Evolutionary conservation across 116 monocot genomes (phyloP), one percentile per base, ranked within the genome.

Genomic region (Trichopus zeylanicus): DNA sequence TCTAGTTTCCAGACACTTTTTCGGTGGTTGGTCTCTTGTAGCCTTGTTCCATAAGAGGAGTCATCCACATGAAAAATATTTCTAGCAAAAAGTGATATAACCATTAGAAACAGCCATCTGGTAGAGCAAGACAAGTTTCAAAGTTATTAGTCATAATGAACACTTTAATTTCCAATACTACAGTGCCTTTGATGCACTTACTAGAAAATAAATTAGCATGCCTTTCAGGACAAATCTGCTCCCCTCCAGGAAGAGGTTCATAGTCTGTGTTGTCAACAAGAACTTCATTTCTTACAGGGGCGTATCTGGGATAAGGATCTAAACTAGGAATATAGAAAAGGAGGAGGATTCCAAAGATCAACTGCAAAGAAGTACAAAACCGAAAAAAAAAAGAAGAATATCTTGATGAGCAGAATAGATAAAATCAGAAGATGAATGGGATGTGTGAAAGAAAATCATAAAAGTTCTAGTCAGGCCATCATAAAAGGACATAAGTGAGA

Each of bases 1-100:
- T 98, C 98, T 73, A 98, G 62, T 67, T 88, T 91, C 98, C 98
- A 98, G n/a, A 91, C 77, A 78, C 98, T 63, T 85, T 98, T 63
- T 91, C 91, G 53, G 88, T 91, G 27, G 91, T 77, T 53, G 91
- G 85, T 51, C 61, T 79, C 51, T 80, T 91, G 54, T 70, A 98
- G 29, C 98, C 98, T 68, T 70, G 73, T 80, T 82, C 63, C 91
- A 98, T 91, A 52, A 98, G 75, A 13, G 98, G 98, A 51, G 91
- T 91, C 71, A 98, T 80, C 98, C 98, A 98, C 67, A 77, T 51
- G 70, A 98, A 98, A 31, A 69, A 64, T 67, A 88, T 88, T 63
- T 47, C 98, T 98, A 67, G n/a, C n/a, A 67, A 23, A 49, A 49
- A 6, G 21, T 6, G 19, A 16, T 20, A 8, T 2, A 49, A n/a